Evolutionary conservation across 2,329 filamentous ascomycete genomes (phyloP), one percentile per base, ranked within the genome.

Genomic region (Colletotrichum sp.): DNA sequence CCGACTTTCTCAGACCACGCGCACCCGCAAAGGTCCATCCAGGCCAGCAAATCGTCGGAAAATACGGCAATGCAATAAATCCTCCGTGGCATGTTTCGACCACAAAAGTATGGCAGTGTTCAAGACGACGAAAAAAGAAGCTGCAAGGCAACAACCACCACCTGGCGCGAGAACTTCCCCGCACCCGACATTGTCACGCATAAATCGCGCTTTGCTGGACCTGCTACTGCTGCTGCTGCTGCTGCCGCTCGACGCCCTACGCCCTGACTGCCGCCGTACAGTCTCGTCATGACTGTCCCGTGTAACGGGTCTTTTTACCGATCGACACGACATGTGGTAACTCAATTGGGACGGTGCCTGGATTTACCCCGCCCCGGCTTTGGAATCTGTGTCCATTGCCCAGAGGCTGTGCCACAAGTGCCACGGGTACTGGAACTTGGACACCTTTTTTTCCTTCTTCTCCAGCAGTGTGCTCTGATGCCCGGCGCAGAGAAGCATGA

Each of bases 321-420:
- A 71, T 74, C 72, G 68, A 48, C 52, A 66, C 62, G 52, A 59
- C 48, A 12, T 60, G 34, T 59, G 70, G 34, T 69, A 59, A 75
- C 57, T 75, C 70, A 69, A 68, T 73, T 73, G 57, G 59, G 28
- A 55, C 70, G 44, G 64, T 75, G 32, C 73, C 73, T 68, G 69
- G 70, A 52, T 48, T 32, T 48, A 63, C 73, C 70, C 70, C 57
- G 55, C 73, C 70, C 30, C 63, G 63, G 52, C 34, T 28, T 52
- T 52, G 68, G 36, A 72, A 67, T 63, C 60, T 55, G 22, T 55
- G 68, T 39, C 36, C 36, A 39, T 52, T 72, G 48, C 16, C 62
- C 26, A 28, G 48, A 18, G 28, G 30, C 32, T 34, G 24, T 66
- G 48, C 60, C 22, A 30, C 24, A 12, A 65, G 34, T 65, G 44